A percentile compares a stretch with the other conserved stretches of the same genome.
Conservation (phyloP, 2,329 filamentous ascomycete genomes). For the Xylariales sp. region DNA sequence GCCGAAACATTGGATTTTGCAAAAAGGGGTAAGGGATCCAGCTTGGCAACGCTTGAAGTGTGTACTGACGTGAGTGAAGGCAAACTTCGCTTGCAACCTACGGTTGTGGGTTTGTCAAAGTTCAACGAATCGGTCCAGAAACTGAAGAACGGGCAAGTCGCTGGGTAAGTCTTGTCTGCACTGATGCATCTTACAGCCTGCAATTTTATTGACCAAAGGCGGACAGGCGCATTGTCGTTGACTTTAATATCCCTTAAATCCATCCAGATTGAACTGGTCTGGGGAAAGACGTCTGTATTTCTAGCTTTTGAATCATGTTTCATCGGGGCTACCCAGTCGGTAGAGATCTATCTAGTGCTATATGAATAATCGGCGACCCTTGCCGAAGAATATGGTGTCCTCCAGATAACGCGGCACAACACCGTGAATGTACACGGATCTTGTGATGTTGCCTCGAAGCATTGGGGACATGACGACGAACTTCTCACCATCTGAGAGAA, state of each 20-base stretch:
- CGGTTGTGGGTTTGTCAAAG: slow-evolving; percentile 9
- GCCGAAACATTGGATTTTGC: slow-evolving; percentile 13
- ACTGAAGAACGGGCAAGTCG: slow-evolving; percentile 10
- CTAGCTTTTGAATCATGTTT: not conserved
- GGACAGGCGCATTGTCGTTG: slow-evolving; percentile 11
- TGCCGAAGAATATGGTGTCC: too few species aligned
- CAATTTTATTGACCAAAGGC: too few species aligned
- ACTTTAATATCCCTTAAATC: slow-evolving; percentile 9
- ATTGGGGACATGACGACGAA: too few species aligned
- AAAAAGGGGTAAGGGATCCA: slow-evolving; percentile 9
- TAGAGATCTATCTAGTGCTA: too few species aligned
- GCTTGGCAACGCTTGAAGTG: not conserved
- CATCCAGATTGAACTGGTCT: not conserved
- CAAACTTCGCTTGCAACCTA: slow-evolving; percentile 9
- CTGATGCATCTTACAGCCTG: not conserved
- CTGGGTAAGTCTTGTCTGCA: slow-evolving; percentile 8
- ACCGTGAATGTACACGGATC: too few species aligned
- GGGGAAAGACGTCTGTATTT: not conserved
- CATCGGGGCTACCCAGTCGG: too few species aligned
- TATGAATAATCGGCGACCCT: too few species aligned
- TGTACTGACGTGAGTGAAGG: slow-evolving; percentile 2
- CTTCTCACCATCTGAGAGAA: too few species aligned
- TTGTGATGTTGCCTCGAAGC: too few species aligned
- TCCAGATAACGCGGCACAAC: too few species aligned
- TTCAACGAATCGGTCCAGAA: slow-evolving; percentile 11